phyloP scores from a whole-genome alignment of 2,329 filamentous ascomycete species.

The Parascedosporium putredinis region DNA sequence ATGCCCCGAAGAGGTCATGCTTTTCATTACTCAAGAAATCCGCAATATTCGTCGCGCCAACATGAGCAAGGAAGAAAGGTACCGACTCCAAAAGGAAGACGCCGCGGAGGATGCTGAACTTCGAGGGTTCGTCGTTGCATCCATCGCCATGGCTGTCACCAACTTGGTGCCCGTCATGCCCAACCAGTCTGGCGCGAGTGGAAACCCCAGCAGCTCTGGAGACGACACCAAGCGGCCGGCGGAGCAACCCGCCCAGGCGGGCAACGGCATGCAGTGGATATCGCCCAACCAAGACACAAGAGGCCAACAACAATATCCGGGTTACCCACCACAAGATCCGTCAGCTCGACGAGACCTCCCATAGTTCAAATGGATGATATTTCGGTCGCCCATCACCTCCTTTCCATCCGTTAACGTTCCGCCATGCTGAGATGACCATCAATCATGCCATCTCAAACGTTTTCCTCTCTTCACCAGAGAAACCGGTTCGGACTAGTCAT shows the following conservation, averaged over 20 bases:
- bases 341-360: slow-evolving; percentile 6
- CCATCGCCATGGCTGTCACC: slow-evolving; percentile 63
- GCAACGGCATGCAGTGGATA: not conserved
- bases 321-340: slow-evolving; percentile 3
- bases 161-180: slow-evolving; percentile 45
- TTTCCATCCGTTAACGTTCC: not conserved
- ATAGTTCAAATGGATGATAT: not conserved
- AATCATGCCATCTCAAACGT: too few species aligned
- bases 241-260: slow-evolving; percentile 36
- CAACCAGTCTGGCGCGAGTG: slow-evolving; percentile 18
- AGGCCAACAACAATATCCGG: not conserved
- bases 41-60: slow-evolving; percentile 73
- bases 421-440: not conserved
- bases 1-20: slow-evolving; percentile 79
- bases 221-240: slow-evolving; percentile 52
- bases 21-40: slow-evolving; percentile 89
- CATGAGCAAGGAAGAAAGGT: slow-evolving; percentile 76
- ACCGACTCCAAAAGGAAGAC: slow-evolving; percentile 72
- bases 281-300: not conserved
- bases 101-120: slow-evolving; percentile 65
- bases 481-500: too few species aligned
- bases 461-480: too few species aligned
- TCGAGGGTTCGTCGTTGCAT: slow-evolving; percentile 60
- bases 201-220: slow-evolving; percentile 18
- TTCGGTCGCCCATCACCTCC: too few species aligned